A percentile compares a stretch with the other conserved stretches of the same genome.
Evolutionary conservation across 495 filamentous ascomycete species (phyloP).

Genomic region (Xylaria acuta): DNA sequence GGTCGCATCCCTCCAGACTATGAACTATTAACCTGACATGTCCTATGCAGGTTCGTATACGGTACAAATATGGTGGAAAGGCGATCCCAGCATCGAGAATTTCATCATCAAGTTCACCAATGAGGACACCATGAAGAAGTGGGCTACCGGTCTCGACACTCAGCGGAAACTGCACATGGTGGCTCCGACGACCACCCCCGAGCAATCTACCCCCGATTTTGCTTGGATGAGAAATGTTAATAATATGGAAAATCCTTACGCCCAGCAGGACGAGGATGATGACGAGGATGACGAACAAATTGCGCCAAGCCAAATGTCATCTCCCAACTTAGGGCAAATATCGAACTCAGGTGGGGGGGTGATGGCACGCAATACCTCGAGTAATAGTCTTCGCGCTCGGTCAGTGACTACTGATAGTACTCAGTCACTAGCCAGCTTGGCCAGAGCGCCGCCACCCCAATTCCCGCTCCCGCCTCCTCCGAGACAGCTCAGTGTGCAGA

Average conservation of each 20-base stretch:
- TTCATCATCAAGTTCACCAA: slow-evolving; percentile 92
- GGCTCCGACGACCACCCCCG: slow-evolving; percentile 40
- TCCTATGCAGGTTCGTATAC: slow-evolving; percentile 76
- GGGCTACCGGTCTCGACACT: slow-evolving; percentile 69
- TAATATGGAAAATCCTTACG: slow-evolving; percentile 77
- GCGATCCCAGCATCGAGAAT: slow-evolving; percentile 93
- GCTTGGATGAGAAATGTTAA: slow-evolving; percentile 67
- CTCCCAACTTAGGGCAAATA: slow-evolving; percentile 49
- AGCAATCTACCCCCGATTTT: slow-evolving; percentile 65
- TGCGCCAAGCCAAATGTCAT: slow-evolving; percentile 40
- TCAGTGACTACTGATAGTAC: slow-evolving; percentile 78
- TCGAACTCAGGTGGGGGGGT: slow-evolving; percentile 29
- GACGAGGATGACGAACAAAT: slow-evolving; percentile 64
- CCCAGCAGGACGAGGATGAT: slow-evolving; percentile 78
- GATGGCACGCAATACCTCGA: slow-evolving; percentile 80
- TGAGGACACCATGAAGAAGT: slow-evolving; percentile 90
- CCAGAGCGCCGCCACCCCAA: slow-evolving; percentile 66
- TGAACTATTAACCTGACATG: slow-evolving; percentile 27
- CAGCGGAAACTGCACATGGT: slow-evolving; percentile 62
- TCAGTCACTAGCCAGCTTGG: slow-evolving; percentile 54
- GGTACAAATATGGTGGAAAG: slow-evolving; percentile 98
- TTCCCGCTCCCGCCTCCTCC: slow-evolving; percentile 68
- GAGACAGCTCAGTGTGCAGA: slow-evolving; percentile 70
- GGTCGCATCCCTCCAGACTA: slow-evolving; percentile 25
- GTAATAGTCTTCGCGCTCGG: slow-evolving; percentile 77